These are phyloP conservation scores for Vitis rotundifolia DNA, from an alignment of 164 flowering plant species.

Conservation along the genomic window DNA sequence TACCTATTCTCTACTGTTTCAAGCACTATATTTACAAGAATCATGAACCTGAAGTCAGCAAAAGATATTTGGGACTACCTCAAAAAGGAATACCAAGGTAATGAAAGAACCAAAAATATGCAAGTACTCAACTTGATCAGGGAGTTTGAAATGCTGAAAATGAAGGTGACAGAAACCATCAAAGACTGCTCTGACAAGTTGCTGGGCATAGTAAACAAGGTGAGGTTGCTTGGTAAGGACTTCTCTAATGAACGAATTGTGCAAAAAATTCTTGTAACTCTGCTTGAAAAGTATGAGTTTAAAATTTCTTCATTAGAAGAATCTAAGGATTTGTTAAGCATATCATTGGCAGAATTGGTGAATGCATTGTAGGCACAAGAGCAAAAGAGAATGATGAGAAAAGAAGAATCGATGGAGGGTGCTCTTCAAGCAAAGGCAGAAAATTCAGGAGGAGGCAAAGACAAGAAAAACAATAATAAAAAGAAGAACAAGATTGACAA, in stretches of 20 bases:
- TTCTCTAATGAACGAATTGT: slow-evolving; percentile 4
- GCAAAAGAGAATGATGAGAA: slow-evolving; percentile 1
- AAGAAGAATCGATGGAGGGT: slow-evolving; percentile 6
- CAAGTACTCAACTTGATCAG: no score
- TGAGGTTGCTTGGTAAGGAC: no score
- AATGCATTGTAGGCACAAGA: slow-evolving; percentile 14
- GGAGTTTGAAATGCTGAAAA: no score
- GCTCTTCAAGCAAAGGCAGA: slow-evolving; percentile 4
- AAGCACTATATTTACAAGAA: neutral
- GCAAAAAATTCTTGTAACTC: no score
- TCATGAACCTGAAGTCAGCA: neutral
- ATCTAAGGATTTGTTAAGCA: neutral
- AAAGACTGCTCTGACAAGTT: no score
- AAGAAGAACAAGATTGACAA: neutral
- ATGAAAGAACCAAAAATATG: no score
- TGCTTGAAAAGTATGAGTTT: slow-evolving; percentile 1
- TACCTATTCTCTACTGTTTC: slow-evolving; percentile 3
- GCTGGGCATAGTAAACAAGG: no score
- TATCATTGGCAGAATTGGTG: slow-evolving; percentile 2
- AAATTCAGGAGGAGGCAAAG: neutral
- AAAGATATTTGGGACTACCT: no score
- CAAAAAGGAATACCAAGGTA: no score
- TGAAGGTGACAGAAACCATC: no score
- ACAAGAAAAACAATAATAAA: neutral
- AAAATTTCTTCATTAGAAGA: neutral